These are phyloP conservation scores for Leccinum ponderosum DNA, from an alignment of 1,284 basidiomycete genomes.

Conservation along the genomic window DNA sequence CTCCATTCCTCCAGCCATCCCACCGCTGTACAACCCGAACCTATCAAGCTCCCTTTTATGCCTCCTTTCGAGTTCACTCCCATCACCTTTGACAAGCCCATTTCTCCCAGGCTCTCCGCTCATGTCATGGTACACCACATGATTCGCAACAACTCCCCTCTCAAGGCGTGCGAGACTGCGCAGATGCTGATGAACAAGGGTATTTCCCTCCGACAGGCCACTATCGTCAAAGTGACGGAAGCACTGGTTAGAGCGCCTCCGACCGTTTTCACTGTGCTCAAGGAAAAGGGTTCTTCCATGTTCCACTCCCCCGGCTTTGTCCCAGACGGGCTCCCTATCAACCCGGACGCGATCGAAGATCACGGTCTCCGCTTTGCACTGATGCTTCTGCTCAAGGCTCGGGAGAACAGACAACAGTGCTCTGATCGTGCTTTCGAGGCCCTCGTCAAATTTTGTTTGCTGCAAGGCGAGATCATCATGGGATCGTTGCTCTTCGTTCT, in stretches of 20 bases:
- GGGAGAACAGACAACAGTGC: conserved; percentile 53
- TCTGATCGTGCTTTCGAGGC: conserved; percentile 59
- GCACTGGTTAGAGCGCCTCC: conserved; percentile 34
- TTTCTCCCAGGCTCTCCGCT: conserved; percentile 58
- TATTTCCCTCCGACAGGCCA: conserved; percentile 46
- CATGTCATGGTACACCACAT: conserved; percentile 67
- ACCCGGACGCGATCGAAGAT: conserved; percentile 32
- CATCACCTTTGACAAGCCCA: conserved; percentile 47
- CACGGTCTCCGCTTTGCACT: conserved; percentile 50
- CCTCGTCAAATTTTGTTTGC: conserved; percentile 60
- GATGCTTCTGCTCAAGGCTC: conserved; percentile 51
- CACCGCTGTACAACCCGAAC: conserved; percentile 12
- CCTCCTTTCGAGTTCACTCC: conserved; percentile 38
- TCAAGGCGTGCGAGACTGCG: conserved; percentile 51
- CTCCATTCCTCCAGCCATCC: conserved; percentile 44
- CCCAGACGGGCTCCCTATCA: conserved; percentile 17
- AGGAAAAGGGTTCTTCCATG: conserved; percentile 19
- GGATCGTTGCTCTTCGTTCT: conserved; percentile 68
- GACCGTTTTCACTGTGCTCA: conserved; percentile 28
- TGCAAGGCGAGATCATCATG: conserved; percentile 75
- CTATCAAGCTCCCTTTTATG: conserved; percentile 26
- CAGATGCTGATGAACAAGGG: conserved; percentile 53
- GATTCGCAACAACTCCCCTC: conserved; percentile 47
- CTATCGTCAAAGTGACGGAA: conserved; percentile 48
- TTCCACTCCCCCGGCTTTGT: conserved; percentile 8